Conservation (phyloP, 345 rosid species). For the Sonneratia alba region DNA sequence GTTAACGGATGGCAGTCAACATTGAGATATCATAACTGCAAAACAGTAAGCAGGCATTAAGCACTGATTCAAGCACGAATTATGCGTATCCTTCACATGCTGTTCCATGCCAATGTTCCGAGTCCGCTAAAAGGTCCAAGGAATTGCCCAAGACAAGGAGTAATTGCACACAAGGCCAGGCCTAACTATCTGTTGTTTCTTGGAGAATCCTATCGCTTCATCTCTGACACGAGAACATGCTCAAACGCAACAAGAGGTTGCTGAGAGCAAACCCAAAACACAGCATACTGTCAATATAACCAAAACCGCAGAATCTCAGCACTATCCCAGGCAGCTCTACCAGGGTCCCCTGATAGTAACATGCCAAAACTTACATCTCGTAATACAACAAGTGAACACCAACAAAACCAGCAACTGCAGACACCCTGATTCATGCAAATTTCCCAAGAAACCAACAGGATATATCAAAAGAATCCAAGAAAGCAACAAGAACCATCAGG, state of each 20-base stretch:
- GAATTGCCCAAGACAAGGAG: background rate
- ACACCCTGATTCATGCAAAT: background rate
- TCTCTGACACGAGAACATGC: background rate
- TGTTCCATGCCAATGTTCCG: background rate
- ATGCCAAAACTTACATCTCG: no score
- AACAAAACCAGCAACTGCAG: no score
- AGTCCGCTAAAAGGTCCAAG: background rate
- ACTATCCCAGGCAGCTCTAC: no score
- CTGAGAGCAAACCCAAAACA: background rate
- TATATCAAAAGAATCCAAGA: background rate
- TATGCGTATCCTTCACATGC: background rate
- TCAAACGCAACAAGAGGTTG: background rate
- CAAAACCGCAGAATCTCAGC: no score
- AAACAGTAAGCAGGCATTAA: background rate
- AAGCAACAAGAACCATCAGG: background rate
- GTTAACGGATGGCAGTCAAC: background rate
- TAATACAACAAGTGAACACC: no score
- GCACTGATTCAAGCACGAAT: background rate
- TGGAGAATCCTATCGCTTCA: background rate
- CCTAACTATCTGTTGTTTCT: background rate
- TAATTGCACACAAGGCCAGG: background rate
- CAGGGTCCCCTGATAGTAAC: no score
- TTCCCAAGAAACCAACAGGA: background rate
- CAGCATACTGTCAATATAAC: no score
- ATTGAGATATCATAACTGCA: background rate